Evolutionary conservation across 2,329 filamentous ascomycete species (phyloP).

Genomic region (Diaporthe batatas): DNA sequence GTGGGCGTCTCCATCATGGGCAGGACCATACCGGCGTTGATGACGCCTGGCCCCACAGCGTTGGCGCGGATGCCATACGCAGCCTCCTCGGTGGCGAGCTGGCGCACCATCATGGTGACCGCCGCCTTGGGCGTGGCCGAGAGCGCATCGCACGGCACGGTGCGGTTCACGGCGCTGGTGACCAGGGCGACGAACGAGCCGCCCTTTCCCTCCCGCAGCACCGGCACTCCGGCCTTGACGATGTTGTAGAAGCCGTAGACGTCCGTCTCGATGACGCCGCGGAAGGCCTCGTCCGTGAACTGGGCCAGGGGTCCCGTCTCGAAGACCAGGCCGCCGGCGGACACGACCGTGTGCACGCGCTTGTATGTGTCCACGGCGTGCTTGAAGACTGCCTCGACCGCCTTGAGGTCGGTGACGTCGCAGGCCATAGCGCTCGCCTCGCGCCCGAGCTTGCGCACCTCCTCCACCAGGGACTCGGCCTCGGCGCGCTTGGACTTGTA

Average conservation of each 20-base stretch:
- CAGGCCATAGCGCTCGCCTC: constrained; percentile 23
- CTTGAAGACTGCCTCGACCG: constrained; percentile 30
- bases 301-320: constrained; percentile 17
- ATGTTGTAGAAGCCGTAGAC: constrained; percentile 31
- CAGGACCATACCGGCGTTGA: constrained; percentile 29
- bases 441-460: constrained; percentile 16
- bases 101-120: constrained; percentile 21
- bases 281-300: constrained; percentile 10
- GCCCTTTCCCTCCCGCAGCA: constrained; percentile 4
- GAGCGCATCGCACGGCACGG: constrained; percentile 13
- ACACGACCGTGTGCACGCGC: constrained; percentile 31
- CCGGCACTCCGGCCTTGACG: constrained; percentile 19
- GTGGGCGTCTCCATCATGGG: constrained; percentile 21
- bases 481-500: constrained; percentile 8
- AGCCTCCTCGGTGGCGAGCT: constrained; percentile 32
- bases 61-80: constrained; percentile 15
- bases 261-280: constrained; percentile 27
- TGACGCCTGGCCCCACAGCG: constrained; percentile 4
- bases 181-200: constrained; percentile 28
- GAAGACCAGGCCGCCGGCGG: constrained; percentile 22
- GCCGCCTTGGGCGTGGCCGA: constrained; percentile 1
- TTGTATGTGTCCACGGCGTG: constrained; percentile 18
- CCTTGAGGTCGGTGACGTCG: constrained; percentile 11
- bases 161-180: constrained; percentile 19
- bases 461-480: constrained; percentile 20